These are phyloP conservation scores for Mrakiaceae sp. DNA, from an alignment of 1,284 basidiomycete species.

Conservation along the genomic window DNA sequence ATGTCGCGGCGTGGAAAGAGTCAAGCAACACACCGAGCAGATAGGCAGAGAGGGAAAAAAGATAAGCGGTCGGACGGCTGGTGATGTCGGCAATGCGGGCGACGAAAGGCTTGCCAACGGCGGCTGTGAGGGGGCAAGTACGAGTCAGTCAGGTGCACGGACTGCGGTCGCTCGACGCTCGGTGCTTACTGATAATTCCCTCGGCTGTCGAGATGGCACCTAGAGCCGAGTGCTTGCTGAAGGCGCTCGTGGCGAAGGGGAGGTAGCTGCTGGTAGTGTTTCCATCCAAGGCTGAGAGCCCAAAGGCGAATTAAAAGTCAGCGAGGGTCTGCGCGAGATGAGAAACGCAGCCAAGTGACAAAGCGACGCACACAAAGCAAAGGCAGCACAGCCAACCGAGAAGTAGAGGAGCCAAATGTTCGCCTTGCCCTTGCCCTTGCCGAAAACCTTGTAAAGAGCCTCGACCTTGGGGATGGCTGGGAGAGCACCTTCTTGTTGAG, in stretches of 20 bases:
- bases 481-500: no score
- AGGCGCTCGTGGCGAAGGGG: slow-evolving; percentile 31
- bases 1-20: not conserved
- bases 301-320: no score
- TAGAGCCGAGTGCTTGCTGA: slow-evolving; percentile 29
- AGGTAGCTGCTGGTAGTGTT: not conserved
- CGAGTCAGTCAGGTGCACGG: slow-evolving; percentile 10
- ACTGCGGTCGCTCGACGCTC: no score
- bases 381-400: not conserved
- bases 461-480: not conserved
- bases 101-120: slow-evolving; percentile 30
- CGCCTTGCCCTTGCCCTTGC: not conserved
- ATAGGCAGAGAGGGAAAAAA: not conserved
- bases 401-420: not conserved
- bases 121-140: slow-evolving; percentile 29
- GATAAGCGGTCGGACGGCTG: not conserved
- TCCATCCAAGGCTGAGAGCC: no score
- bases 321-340: no score
- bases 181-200: no score
- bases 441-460: slow-evolving; percentile 5
- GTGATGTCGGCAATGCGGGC: slow-evolving; percentile 21
- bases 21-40: not conserved
- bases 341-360: not conserved
- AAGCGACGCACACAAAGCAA: not conserved
- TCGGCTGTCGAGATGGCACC: slow-evolving; percentile 23